Base-by-base conservation (phyloP, 768 basidiomycete genomes). In the Hericium rajendrae region DNA sequence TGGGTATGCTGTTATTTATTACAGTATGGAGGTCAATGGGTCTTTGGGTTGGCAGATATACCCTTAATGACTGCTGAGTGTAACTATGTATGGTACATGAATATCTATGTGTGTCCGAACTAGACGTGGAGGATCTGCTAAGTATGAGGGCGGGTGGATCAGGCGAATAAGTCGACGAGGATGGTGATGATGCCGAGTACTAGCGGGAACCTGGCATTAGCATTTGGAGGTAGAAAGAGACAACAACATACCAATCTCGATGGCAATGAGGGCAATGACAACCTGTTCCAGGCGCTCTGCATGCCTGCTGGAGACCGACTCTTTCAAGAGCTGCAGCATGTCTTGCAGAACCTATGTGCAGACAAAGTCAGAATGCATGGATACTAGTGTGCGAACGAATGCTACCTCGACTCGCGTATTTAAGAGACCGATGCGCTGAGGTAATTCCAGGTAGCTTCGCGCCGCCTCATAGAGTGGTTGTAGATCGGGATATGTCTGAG, bases 381-480 rank as follows among this genome's bases (percentile, higher is more conserved):
- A 55, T 26, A 18, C 39, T 32, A 51, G 22, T 20, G 18, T 18
- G 26, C 37, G 32, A 52, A 22, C 40, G 43, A 40, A 38, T n/a
- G 78, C 56, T 60, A 87, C 92, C 76, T 93, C 94, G 38, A 97
- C 93, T 59, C 94, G 86, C 48, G 92, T 90, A 71, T 95, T 97
- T 57, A 97, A 76, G 26, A 97, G 74, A 69, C 94, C 90, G 60
- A 94, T 91, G 56, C 94, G 83, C 69, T 95, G 94, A 2, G 91
- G 90, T 56, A 97, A 91, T 73, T 97, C 94, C 20, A 97, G 80
- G 70, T 97, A 97, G 66, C 88, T 91, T 64, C 94, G 80, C 16
- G 92, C 91, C 3, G 94, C 93, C 62, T 92, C 90, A 70, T 97
- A 97, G 38, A 97, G 74, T 11, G 94, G 94, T 72, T 97, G 93